These are phyloP conservation scores for Metschnikowia picachoensis DNA, from an alignment of 805 yeast genomes.

Conservation along the genomic window DNA sequence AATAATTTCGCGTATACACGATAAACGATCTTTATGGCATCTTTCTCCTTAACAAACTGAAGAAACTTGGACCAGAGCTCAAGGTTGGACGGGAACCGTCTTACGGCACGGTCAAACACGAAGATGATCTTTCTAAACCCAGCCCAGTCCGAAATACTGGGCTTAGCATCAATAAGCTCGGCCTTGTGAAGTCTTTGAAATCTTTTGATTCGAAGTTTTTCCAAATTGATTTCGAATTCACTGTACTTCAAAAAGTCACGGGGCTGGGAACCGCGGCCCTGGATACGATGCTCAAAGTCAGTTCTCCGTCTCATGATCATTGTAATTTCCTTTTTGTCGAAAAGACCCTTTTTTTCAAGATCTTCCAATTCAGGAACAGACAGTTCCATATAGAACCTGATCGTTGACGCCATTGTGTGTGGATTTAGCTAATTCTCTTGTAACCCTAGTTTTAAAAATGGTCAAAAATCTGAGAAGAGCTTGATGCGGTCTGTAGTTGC, in stretches of 20 bases:
- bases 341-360: constrained; percentile 72
- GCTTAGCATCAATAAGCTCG: constrained; percentile 54
- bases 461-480: constrained; percentile 1
- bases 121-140: constrained; percentile 76
- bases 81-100: constrained; percentile 73
- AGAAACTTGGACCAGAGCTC: constrained; percentile 77
- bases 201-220: constrained; percentile 71
- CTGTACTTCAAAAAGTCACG: constrained; percentile 76
- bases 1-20: constrained; percentile 73
- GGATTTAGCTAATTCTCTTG: background rate
- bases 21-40: constrained; percentile 68
- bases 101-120: constrained; percentile 78
- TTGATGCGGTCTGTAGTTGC: background rate
- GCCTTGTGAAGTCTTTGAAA: constrained; percentile 55
- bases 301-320: constrained; percentile 89
- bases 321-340: constrained; percentile 76
- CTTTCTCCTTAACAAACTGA: constrained; percentile 59
- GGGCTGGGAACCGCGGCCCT: constrained; percentile 76
- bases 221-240: constrained; percentile 76
- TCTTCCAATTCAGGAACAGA: constrained; percentile 92
- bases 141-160: constrained; percentile 81
- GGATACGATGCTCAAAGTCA: constrained; percentile 88
- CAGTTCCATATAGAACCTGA: constrained; percentile 55
- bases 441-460: background rate
- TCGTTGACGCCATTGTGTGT: constrained; percentile 38